Base-by-base conservation (phyloP, 2,329 filamentous ascomycete species). In the Fusarium irregulare region DNA sequence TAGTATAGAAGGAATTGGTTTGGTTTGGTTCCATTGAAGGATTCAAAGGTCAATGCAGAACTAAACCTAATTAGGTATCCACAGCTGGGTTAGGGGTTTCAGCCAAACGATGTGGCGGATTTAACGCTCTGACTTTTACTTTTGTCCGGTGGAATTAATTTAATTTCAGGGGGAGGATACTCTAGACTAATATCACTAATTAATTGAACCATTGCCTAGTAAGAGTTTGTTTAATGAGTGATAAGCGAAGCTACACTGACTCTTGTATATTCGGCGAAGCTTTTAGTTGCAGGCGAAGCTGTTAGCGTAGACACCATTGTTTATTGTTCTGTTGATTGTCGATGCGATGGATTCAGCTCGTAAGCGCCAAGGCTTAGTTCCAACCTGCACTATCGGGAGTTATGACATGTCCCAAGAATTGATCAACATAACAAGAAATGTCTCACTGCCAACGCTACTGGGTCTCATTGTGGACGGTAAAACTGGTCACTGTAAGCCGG, bases 161-260 rank as follows among this genome's bases (percentile, higher is more conserved):
- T 64, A 34, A 64, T 64, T 60, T 69, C 65, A 69, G 65, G 66
- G 60, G 66, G 21, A 68, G 7, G 10, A 4, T n/a, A 18, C 23
- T 27, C 30, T 50, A 25, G 16, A 23, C 21, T n/a, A 13, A 50
- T 37, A 37, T 41, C 18, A 20, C 23, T n/a, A 51, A 51, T 51
- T 51, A 20, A 28, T 51, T 32, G 32, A 51, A 20, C 41, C 32
- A 51, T 27, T 9, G 5, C 14, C 60, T 41, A 41, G 45, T 10
- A 12, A 23, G 28, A 50, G 32, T 18, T 34, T 46, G 16, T 32
- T 30, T 18, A 20, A 51, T 23, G 21, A 51, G 6, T 50, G 30
- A 50, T 51, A 51, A 41, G 49, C 49, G 49, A 28, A 28, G 27
- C 27, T 28, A 28, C 27, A 28, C 27, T 28, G 27, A 28, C 27